phyloP scores from a whole-genome alignment of 176 grass and related monocot genomes.

The Oryza rufipogon region DNA sequence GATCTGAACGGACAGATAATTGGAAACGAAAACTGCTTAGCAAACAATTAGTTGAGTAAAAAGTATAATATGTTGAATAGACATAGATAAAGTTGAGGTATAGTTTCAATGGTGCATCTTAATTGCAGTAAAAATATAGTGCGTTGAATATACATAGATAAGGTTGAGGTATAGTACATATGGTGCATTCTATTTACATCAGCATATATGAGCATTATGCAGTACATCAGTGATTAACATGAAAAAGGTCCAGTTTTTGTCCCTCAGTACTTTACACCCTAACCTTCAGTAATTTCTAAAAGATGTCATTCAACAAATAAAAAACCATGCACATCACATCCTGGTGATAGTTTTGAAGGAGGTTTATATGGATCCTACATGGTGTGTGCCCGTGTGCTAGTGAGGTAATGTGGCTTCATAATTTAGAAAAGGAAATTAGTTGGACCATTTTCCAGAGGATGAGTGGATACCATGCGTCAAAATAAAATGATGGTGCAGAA shows the following conservation, averaged over 20 bases:
- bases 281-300: neutral
- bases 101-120: neutral
- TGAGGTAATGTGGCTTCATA: neutral
- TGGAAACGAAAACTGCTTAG: neutral
- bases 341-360: neutral
- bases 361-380: neutral
- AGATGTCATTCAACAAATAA: neutral
- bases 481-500: neutral
- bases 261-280: neutral
- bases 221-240: neutral
- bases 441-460: neutral
- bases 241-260: neutral
- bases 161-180: slow-evolving; percentile 19
- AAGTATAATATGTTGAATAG: slow-evolving; percentile 9
- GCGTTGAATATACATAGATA: slow-evolving; percentile 7
- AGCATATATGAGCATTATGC: slow-evolving; percentile 16
- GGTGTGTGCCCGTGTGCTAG: neutral
- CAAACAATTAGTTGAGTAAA: slow-evolving; percentile 5
- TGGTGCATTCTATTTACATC: slow-evolving; percentile 6
- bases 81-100: slow-evolving; percentile 14
- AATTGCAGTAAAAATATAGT: slow-evolving; percentile 2
- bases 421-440: neutral
- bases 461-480: neutral
- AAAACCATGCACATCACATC: neutral
- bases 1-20: slow-evolving; percentile 56